Conservation (phyloP, 2,329 filamentous ascomycete species). For the Microascus cirrosus region DNA sequence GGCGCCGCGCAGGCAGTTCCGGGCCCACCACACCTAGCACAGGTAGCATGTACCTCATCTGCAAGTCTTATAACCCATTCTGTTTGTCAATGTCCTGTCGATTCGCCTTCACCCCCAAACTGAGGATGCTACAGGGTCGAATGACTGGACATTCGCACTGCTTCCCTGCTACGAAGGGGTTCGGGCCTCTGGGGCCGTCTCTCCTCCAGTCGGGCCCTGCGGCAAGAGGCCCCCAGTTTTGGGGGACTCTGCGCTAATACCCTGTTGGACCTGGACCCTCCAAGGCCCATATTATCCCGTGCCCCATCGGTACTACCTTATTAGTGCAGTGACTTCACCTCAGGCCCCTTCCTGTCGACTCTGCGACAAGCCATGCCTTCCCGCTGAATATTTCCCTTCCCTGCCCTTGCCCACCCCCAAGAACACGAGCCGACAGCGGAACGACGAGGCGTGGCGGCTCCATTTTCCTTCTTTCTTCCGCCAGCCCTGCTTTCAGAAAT, state of each 20-base stretch:
- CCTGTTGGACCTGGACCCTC: background rate
- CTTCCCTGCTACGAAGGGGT: too few species aligned
- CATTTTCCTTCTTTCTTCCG: background rate
- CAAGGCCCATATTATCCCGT: background rate
- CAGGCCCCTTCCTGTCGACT: background rate
- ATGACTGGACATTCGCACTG: too few species aligned
- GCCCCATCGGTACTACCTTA: background rate
- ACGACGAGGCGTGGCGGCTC: background rate
- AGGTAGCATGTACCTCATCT: too few species aligned
- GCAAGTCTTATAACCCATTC: too few species aligned
- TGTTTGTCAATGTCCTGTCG: too few species aligned
- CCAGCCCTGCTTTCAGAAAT: background rate
- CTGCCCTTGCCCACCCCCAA: background rate
- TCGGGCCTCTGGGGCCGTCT: too few species aligned
- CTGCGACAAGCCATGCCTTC: background rate
- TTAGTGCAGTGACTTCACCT: background rate
- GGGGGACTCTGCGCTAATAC: background rate
- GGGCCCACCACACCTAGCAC: too few species aligned
- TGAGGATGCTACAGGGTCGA: too few species aligned
- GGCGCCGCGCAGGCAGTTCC: too few species aligned
- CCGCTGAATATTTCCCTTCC: background rate
- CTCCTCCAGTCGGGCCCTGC: background rate
- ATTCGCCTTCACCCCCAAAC: too few species aligned
- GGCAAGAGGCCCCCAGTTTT: background rate
- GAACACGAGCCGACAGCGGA: background rate